phyloP scores from a whole-genome alignment of 2,329 filamentous ascomycete species.

The Penicillium polonicum region DNA sequence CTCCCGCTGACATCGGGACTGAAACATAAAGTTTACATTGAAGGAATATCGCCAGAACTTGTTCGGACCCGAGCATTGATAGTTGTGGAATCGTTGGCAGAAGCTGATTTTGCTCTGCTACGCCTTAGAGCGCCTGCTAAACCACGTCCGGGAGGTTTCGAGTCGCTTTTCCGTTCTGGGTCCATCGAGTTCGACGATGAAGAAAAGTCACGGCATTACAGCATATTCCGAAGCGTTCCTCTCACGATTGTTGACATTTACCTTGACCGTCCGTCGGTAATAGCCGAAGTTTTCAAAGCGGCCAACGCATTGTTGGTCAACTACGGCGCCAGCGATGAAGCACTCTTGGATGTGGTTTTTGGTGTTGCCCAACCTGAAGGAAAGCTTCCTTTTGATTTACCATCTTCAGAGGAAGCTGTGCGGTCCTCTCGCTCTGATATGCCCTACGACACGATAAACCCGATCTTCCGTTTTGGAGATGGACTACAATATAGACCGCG shows the following conservation, averaged over 20 bases:
- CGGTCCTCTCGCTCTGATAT: neutral
- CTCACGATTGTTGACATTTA: neutral
- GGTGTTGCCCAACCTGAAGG: neutral
- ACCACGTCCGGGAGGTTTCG: neutral
- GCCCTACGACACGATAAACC: neutral
- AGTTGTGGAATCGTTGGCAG: neutral
- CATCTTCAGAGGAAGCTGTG: neutral
- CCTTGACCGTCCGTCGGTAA: neutral
- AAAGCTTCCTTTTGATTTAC: neutral
- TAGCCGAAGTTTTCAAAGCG: neutral
- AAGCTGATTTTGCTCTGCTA: neutral
- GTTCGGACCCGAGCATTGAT: neutral
- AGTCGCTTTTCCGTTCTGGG: neutral
- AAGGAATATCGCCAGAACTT: neutral
- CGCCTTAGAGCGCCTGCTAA: neutral
- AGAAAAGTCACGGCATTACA: neutral
- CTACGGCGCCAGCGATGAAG: neutral
- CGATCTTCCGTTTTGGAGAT: neutral
- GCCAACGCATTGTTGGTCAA: neutral
- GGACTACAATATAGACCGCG: neutral
- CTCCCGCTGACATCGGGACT: neutral
- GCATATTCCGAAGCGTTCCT: neutral
- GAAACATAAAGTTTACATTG: neutral
- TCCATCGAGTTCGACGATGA: neutral
- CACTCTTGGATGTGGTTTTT: neutral